Percentiles rank a stretch among this genome's conserved stretches.
Evolutionary conservation across 108 stramenopile genomes (phyloP).

Genomic region (Cyclotella kingstonii): DNA sequence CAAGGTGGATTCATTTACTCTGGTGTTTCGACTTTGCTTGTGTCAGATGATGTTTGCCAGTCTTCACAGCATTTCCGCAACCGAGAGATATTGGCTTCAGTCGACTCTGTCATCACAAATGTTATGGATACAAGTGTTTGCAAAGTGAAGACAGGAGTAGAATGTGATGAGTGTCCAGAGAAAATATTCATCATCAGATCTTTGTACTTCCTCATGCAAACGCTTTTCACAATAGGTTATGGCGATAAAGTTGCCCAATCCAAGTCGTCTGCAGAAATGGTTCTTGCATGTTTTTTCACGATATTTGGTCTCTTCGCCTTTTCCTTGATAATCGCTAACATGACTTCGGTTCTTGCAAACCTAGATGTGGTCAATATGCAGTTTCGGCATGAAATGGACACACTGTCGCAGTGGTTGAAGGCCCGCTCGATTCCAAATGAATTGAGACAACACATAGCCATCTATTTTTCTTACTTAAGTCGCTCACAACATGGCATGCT

Average conservation of each 20-base stretch:
- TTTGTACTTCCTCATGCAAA: conserved; percentile 56
- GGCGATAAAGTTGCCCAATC: conserved; percentile 53
- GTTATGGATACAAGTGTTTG: conserved; percentile 43
- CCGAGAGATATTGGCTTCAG: conserved; percentile 33
- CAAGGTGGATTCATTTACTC: conserved; percentile 48
- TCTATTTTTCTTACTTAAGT: conserved; percentile 44
- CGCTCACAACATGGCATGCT: conserved; percentile 50
- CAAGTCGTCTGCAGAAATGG: conserved; percentile 42
- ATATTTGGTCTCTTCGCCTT: conserved; percentile 47
- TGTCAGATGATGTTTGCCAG: conserved; percentile 44
- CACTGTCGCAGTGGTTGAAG: conserved; percentile 34
- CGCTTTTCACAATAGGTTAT: conserved; percentile 59
- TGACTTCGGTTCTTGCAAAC: conserved; percentile 60
- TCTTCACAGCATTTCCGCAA: conserved; percentile 19
- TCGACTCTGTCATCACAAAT: conserved; percentile 32
- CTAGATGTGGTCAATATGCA: conserved; percentile 51
- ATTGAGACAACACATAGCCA: conserved; percentile 31
- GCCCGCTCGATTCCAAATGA: conserved; percentile 35
- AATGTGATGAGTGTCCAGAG: conserved; percentile 44
- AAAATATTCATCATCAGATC: conserved; percentile 38
- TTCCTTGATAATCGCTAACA: conserved; percentile 55
- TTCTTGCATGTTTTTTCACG: conserved; percentile 42
- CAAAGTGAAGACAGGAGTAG: conserved; percentile 4
- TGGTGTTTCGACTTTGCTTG: conserved; percentile 31
- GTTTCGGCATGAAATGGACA: conserved; percentile 54